Evolutionary conservation across 2,329 filamentous ascomycete genomes (phyloP), one percentile per base, ranked within the genome.

Genomic region (Fusarium sp.): DNA sequence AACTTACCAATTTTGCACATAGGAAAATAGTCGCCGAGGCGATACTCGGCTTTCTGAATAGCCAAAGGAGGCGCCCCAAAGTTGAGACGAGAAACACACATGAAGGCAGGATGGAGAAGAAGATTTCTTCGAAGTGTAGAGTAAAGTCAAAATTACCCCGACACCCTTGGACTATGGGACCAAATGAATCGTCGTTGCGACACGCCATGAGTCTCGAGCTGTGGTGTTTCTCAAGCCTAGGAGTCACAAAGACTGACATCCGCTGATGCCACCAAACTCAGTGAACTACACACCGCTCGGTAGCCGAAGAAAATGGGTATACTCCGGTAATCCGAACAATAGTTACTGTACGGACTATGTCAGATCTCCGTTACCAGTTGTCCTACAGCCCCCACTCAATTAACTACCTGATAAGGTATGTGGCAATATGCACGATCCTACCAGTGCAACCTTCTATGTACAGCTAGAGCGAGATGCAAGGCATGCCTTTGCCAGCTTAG

Each of bases 91-190:
- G 50, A 79, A 81, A 1, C 81, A 54, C 8, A 75, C 58, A 30
- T 0, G 78, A 70, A 1, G 82, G 82, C 2, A 80, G 56, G 13
- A 83, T 71, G 5, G 77, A 76, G 37, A 84, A 78, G 44, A 83
- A 75, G 4, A 82, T 68, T 46, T 79, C 76, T 67, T 84, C 81
- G 53, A 84, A 83, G 19, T 72, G 75, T 50, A 84, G 69, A 11
- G 82, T 84, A 45, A 83, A 83, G 66, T 83, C 82, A 59, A 84
- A 84, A 55, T 81, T 77, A 62, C 73, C 77, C 13, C 81, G 79
- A 54, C 82, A 84, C 24, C 79, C 81, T 11, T 69, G 56, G 32
- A 83, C 78, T n/a, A 68, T 59, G 0, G 82, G 81, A 6, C 82
- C 81, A n/a, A 83, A 75, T 17, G 74, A 59, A 48, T 72, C 52